These are phyloP conservation scores for Aspergillus pseudonomiae DNA, from an alignment of 2,329 filamentous ascomycete species.

Conservation along the genomic window DNA sequence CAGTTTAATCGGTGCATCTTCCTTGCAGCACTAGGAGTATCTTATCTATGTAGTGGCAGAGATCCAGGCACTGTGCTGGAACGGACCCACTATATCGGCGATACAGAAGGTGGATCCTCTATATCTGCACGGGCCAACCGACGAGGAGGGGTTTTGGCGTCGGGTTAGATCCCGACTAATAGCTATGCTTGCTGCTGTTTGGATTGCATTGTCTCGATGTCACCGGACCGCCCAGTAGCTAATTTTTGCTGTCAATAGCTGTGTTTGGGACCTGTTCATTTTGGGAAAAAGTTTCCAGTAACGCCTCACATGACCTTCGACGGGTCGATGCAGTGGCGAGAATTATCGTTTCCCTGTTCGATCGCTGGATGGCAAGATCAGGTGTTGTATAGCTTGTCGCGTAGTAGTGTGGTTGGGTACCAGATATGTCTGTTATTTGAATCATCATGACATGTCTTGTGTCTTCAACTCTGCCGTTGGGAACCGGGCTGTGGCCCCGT, in stretches of 20 bases:
- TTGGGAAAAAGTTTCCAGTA: neutral
- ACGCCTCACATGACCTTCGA: neutral
- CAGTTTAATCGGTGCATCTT: neutral
- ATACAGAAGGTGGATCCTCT: neutral
- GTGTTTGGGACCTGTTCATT: neutral
- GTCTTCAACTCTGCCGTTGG: neutral
- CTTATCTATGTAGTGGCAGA: neutral
- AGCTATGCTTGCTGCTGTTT: neutral
- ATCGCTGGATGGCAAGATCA: neutral
- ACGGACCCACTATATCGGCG: neutral
- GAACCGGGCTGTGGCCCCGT: neutral
- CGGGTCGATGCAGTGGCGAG: neutral
- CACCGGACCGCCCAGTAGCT: neutral
- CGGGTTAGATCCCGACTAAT: neutral
- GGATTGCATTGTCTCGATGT: neutral
- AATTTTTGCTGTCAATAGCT: neutral
- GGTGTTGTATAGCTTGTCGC: neutral
- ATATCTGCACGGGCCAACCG: neutral
- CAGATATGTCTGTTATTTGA: neutral
- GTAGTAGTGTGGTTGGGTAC: neutral
- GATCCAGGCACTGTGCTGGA: neutral
- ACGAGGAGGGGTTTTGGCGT: neutral
- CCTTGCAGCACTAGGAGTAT: neutral
- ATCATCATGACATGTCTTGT: neutral
- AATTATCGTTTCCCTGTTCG: neutral